These are phyloP conservation scores for Daldinia vernicosa DNA, from an alignment of 495 filamentous ascomycete species.

Conservation along the genomic window DNA sequence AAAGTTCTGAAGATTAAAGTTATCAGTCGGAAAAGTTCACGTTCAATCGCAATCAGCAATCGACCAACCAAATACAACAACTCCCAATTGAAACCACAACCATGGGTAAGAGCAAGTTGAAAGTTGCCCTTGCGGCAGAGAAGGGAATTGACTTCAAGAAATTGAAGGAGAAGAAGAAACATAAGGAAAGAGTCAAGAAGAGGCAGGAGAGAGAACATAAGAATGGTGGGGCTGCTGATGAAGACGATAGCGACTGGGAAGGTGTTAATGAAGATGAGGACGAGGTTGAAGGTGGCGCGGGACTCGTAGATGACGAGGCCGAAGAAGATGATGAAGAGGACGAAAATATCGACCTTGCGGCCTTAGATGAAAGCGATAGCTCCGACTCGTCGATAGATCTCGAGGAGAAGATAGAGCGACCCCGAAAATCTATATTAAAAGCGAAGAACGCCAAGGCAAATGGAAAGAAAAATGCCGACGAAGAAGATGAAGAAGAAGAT, in stretches of 20 bases:
- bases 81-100: constrained; percentile 34
- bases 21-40: constrained; percentile 27
- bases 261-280: constrained; percentile 57
- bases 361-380: constrained; percentile 46
- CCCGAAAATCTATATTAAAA: constrained; percentile 37
- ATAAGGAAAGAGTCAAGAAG: constrained; percentile 63
- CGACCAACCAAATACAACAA: constrained; percentile 13
- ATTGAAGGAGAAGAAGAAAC: constrained; percentile 64
- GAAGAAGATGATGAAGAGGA: constrained; percentile 30
- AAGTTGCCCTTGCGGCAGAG: constrained; percentile 71
- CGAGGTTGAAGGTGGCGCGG: constrained; percentile 41
- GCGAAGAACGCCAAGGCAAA: constrained; percentile 56
- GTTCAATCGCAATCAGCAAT: constrained; percentile 7
- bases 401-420: constrained; percentile 48
- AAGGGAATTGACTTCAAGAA: constrained; percentile 73
- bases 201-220: constrained; percentile 54
- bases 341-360: constrained; percentile 36
- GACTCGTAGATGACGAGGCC: constrained; percentile 18
- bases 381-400: constrained; percentile 50
- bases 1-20: constrained; percentile 37
- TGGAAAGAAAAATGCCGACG: constrained; percentile 48
- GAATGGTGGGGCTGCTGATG: constrained; percentile 50
- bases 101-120: constrained; percentile 67
- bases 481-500: constrained; percentile 53
- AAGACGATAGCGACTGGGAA: constrained; percentile 53